Base-by-base conservation (phyloP, 371 early-diverging fungal species). In the Coemansia sp. region DNA sequence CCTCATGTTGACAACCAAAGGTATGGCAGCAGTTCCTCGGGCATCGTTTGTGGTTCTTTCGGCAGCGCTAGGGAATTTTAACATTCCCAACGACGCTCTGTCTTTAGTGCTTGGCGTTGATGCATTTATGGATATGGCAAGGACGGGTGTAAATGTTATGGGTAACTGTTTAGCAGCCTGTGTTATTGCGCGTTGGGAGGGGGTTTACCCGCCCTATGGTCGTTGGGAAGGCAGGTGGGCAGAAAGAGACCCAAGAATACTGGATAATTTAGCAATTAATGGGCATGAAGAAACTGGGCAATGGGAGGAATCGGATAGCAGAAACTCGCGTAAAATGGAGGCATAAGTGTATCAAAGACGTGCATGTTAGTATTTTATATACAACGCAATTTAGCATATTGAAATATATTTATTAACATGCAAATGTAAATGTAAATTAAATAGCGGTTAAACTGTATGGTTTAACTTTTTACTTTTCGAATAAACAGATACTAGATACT, bases 41-140 rank as follows among this genome's bases (percentile, higher is more conserved):
- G 50, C 50, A 8, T 16, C 50, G 21, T 50, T 50, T 50, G 50
- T 50, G n/a, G 50, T 50, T 21, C 21, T 50, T 10, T 50, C 50
- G 21, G 50, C 50, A 21, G 50, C 50, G 21, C 21, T 50, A 21
- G 50, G 10, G 6, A 50, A 21, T 50, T 50, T 50, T 3, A 50
- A 50, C 21, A 45, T 45, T n/a, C 45, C 45, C 45, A n/a, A 45
- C 7, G 45, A 45, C 13, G 45, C 45, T 6, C 45, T 45, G 45
- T 14, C 45, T n/a, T 45, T 45, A n/a, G 45, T 45, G 45, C 45
- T 45, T 4, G 45, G 45, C n/a, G n/a, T 45, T 45, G 45, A 45
- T 45, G 45, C 45, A 13, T 45, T 45, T 45, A 45, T 45, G 45
- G 45, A 45, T 45, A 45, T 45, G 45, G 45, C n/a, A n/a, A 45